These are phyloP conservation scores for Elsinoe ampelina DNA, from an alignment of 2,329 filamentous ascomycete species.

Conservation along the genomic window DNA sequence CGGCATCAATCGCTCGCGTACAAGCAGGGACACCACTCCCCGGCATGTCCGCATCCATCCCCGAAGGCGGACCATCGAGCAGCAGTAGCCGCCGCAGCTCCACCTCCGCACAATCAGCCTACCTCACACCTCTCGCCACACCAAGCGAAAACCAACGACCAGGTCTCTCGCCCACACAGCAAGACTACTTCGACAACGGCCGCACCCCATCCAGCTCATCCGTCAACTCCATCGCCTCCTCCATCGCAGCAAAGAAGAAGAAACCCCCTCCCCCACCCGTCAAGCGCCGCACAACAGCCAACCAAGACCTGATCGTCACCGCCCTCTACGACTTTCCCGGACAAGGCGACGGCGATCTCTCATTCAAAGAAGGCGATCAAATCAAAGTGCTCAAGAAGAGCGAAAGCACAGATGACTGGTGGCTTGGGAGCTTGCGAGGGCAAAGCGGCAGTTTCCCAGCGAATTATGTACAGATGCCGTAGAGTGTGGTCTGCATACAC, in stretches of 20 bases:
- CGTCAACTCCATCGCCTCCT: slow-evolving; percentile 26
- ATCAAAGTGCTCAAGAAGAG: slow-evolving; percentile 74
- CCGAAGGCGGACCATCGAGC: slow-evolving; percentile 12
- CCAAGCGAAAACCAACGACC: not conserved
- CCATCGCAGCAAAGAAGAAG: slow-evolving; percentile 58
- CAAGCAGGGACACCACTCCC: slow-evolving; percentile 7
- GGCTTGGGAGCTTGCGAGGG: slow-evolving; percentile 68
- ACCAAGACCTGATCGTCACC: slow-evolving; percentile 39
- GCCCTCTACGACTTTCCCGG: slow-evolving; percentile 69
- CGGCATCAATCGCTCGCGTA: slow-evolving; percentile 8
- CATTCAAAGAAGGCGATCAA: slow-evolving; percentile 66
- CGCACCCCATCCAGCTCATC: slow-evolving; percentile 29
- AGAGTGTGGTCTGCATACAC: not conserved
- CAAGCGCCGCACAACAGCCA: slow-evolving; percentile 47
- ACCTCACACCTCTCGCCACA: not conserved
- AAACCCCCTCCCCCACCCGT: slow-evolving; percentile 66
- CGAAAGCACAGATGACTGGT: slow-evolving; percentile 75
- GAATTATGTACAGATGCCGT: slow-evolving; percentile 51
- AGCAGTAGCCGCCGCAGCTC: slow-evolving; percentile 12
- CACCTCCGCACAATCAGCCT: slow-evolving; percentile 9
- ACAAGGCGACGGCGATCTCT: slow-evolving; percentile 59
- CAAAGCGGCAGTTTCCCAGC: slow-evolving; percentile 66
- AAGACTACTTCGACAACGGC: slow-evolving; percentile 37
- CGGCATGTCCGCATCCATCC: slow-evolving; percentile 13
- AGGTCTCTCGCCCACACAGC: slow-evolving; percentile 3